Percentiles rank a stretch among this genome's conserved stretches.
Conservation (phyloP, 495 filamentous ascomycete genomes). For the Ramalina intermedia region DNA sequence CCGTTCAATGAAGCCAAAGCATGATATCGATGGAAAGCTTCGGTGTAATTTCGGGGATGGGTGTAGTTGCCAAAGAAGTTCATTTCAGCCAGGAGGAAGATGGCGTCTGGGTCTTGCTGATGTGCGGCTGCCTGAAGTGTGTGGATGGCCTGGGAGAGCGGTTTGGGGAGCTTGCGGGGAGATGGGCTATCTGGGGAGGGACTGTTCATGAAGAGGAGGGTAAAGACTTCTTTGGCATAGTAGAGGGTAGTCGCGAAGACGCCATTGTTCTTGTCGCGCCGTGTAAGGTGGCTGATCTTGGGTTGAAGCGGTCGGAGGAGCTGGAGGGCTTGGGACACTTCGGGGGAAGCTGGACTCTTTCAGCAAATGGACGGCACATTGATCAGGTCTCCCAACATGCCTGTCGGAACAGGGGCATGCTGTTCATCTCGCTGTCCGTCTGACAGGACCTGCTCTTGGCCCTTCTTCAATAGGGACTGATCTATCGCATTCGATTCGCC, state of each 20-base stretch:
- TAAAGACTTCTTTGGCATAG: slow-evolving; percentile 34
- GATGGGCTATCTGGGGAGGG: slow-evolving; percentile 20
- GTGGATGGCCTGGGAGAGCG: slow-evolving; percentile 42
- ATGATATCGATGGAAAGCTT: slow-evolving; percentile 72
- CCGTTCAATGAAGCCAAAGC: slow-evolving; percentile 62
- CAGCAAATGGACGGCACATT: background rate
- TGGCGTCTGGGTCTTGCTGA: slow-evolving; percentile 65
- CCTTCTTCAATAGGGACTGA: slow-evolving; percentile 5
- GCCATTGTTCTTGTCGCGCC: slow-evolving; percentile 28
- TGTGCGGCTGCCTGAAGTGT: slow-evolving; percentile 64
- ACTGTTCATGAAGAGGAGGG: slow-evolving; percentile 37
- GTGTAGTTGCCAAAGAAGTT: slow-evolving; percentile 94
- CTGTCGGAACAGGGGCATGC: no score
- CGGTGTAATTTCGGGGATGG: slow-evolving; percentile 67
- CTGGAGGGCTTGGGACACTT: slow-evolving; percentile 15
- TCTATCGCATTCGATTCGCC: background rate
- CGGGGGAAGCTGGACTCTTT: slow-evolving; percentile 4
- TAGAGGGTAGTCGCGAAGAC: slow-evolving; percentile 30
- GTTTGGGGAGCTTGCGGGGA: slow-evolving; percentile 11
- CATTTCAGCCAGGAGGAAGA: slow-evolving; percentile 84
- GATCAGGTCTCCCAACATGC: background rate
- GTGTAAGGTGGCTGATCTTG: slow-evolving; percentile 4
- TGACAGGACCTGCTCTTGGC: background rate
- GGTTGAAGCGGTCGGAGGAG: slow-evolving; percentile 14
- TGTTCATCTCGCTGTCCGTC: background rate